Evolutionary conservation across 495 filamentous ascomycete genomes (phyloP).

Genomic region (Cladorrhinum samala): DNA sequence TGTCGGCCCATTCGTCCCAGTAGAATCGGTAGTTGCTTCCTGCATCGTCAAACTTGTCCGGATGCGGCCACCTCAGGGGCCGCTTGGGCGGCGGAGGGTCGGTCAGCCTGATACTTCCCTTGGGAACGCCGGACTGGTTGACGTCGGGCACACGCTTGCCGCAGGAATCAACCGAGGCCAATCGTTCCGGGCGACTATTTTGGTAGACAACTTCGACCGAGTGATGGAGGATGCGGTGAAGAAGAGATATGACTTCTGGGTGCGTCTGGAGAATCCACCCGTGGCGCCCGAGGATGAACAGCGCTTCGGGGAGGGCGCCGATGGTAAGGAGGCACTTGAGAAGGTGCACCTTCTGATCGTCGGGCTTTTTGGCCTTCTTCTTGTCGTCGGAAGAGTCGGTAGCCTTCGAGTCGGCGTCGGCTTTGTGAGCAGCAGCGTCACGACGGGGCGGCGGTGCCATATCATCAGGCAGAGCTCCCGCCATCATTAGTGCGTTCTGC

Average conservation of each 20-base stretch:
- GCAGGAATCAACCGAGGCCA: no score
- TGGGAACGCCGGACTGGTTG: conserved; percentile 58
- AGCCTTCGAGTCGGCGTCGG: conserved; percentile 44
- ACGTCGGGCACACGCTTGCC: conserved; percentile 46
- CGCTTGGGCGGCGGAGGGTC: conserved; percentile 50
- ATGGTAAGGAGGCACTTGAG: conserved; percentile 82
- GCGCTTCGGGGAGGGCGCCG: conserved; percentile 85
- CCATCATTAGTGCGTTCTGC: conserved; percentile 82
- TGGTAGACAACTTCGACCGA: conserved; percentile 53
- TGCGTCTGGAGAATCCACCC: conserved; percentile 82
- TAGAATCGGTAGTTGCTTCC: conserved; percentile 81
- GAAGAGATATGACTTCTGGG: conserved; percentile 57
- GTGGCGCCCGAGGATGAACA: conserved; percentile 88
- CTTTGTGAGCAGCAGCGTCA: conserved; percentile 36
- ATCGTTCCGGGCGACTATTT: conserved; percentile 27
- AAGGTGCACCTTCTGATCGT: conserved; percentile 83
- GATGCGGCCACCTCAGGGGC: conserved; percentile 67
- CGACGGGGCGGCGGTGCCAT: conserved; percentile 29
- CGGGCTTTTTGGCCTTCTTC: conserved; percentile 64
- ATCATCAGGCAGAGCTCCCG: conserved; percentile 83
- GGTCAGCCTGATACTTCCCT: conserved; percentile 56
- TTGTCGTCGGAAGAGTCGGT: conserved; percentile 48
- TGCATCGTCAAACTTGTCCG: conserved; percentile 70
- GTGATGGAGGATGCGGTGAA: conserved; percentile 79
- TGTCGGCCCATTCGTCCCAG: conserved; percentile 96